Evolutionary conservation across 495 filamentous ascomycete species (phyloP).

Genomic region (Neurospora pannonica): DNA sequence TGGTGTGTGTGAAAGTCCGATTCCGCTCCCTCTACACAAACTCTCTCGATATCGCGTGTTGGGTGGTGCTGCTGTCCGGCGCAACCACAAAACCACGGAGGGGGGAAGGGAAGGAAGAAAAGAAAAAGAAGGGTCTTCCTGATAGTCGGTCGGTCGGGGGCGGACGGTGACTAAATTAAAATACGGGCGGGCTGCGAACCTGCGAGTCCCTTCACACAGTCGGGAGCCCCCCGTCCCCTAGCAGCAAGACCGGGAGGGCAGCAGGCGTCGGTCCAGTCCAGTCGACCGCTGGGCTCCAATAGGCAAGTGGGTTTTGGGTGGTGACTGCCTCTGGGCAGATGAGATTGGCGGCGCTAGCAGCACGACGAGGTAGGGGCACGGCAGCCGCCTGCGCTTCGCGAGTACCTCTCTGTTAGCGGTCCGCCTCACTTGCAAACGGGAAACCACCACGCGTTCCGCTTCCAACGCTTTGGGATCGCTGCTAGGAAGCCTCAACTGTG

Average conservation of each 20-base stretch:
- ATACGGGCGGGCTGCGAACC: conserved; percentile 2
- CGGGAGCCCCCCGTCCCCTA: not conserved
- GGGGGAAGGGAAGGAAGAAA: conserved; percentile 3
- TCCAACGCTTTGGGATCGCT: not conserved
- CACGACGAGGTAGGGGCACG: not conserved
- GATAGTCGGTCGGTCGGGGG: not conserved
- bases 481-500: not conserved
- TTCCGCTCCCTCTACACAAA: not conserved
- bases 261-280: not conserved
- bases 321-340: not conserved
- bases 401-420: not conserved
- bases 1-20: not conserved
- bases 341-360: conserved; percentile 8
- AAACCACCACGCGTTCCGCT: not conserved
- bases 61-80: conserved; percentile 6
- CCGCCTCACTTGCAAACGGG: not conserved
- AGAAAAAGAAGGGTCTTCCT: conserved; percentile 3
- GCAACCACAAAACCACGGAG: conserved; percentile 6
- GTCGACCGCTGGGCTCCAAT: not conserved
- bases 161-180: conserved; percentile 14
- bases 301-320: not conserved
- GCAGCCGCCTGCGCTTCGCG: not conserved
- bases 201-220: conserved; percentile 6
- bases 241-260: not conserved
- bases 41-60: conserved; percentile 3